A percentile compares a stretch with the other conserved stretches of the same genome.
Conservation (phyloP, 164 flowering plant genomes). For the Dillenia turbinata region DNA sequence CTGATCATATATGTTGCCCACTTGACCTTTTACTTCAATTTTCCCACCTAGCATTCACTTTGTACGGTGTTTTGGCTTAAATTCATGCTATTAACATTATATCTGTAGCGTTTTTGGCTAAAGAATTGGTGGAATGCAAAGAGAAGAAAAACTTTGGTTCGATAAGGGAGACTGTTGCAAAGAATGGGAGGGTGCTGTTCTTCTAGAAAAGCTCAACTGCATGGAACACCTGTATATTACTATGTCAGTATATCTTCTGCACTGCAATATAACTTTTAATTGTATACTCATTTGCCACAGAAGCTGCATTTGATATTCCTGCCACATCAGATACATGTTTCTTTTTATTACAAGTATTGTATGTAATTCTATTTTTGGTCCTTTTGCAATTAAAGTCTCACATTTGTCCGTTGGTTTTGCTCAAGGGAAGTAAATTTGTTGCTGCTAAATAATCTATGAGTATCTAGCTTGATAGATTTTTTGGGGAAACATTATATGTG, state of each 20-base stretch:
- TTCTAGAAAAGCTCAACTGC: slow-evolving; percentile 45
- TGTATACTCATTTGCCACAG: not conserved
- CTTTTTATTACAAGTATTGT: not conserved
- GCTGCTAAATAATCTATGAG: not conserved
- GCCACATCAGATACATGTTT: not conserved
- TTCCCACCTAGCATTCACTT: too few species aligned
- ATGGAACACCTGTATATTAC: slow-evolving; percentile 63
- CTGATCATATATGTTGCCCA: too few species aligned
- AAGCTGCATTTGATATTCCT: not conserved
- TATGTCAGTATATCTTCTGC: slow-evolving; percentile 46
- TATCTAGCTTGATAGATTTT: too few species aligned
- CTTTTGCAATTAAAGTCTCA: not conserved
- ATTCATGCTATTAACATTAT: too few species aligned
- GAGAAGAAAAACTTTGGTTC: slow-evolving; percentile 11
- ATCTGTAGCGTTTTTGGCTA: too few species aligned
- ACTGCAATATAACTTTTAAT: not conserved
- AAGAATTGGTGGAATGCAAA: too few species aligned
- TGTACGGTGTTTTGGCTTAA: too few species aligned
- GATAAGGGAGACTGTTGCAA: slow-evolving; percentile 20
- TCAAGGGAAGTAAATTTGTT: not conserved
- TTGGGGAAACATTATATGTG: too few species aligned
- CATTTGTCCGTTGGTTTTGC: not conserved
- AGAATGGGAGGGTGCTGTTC: slow-evolving; percentile 83
- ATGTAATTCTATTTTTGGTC: not conserved
- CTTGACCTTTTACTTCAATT: too few species aligned